These are phyloP conservation scores for Metschnikowia corniflorae DNA, from an alignment of 805 yeast species.

Conservation along the genomic window DNA sequence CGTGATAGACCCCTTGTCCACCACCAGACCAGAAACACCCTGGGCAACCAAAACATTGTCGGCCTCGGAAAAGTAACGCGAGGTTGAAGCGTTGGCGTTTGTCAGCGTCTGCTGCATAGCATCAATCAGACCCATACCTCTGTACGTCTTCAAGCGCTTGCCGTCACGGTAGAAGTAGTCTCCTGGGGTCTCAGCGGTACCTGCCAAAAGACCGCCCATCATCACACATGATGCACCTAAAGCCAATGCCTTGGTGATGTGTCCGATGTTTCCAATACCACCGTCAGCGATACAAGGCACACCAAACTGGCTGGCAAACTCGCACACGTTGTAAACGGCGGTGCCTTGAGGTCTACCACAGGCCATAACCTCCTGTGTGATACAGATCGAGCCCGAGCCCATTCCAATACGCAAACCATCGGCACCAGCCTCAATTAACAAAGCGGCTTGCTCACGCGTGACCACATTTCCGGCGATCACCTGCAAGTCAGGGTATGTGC, in stretches of 20 bases:
- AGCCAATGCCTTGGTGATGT: constrained; percentile 93
- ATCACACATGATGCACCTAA: constrained; percentile 95
- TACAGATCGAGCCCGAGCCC: constrained; percentile 99
- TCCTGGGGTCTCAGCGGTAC: constrained; percentile 98
- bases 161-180: constrained; percentile 97
- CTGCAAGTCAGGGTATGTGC: constrained; percentile 71
- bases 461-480: constrained; percentile 98
- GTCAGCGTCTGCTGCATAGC: constrained; percentile 92
- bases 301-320: constrained; percentile 92
- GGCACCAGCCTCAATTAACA: constrained; percentile 83
- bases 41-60: constrained; percentile 97
- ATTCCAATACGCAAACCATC: constrained; percentile 98
- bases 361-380: constrained; percentile 99
- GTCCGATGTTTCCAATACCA: constrained; percentile 98
- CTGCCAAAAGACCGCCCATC: constrained; percentile 99
- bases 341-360: constrained; percentile 99
- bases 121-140: constrained; percentile 99
- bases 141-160: constrained; percentile 91
- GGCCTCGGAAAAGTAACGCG: constrained; percentile 95
- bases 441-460: constrained; percentile 98
- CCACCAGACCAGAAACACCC: constrained; percentile 96
- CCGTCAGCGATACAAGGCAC: constrained; percentile 99
- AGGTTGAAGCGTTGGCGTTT: constrained; percentile 94
- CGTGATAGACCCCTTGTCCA: constrained; percentile 92
- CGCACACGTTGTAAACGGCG: constrained; percentile 91